Evolutionary conservation across 805 yeast species (phyloP).

Genomic region (Candida michaelii): DNA sequence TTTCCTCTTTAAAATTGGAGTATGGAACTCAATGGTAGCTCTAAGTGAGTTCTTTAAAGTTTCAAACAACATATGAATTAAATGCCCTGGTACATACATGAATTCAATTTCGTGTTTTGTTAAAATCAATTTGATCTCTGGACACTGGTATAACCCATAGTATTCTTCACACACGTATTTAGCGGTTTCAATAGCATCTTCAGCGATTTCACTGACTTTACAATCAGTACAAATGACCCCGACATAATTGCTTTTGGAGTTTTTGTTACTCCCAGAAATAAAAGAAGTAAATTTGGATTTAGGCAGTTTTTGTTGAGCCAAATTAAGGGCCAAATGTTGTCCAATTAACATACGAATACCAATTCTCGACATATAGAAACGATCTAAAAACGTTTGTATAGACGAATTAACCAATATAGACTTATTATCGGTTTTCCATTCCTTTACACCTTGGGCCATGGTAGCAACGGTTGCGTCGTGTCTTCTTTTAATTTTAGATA

Average conservation of each 20-base stretch:
- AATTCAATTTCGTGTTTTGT: slow-evolving; percentile 69
- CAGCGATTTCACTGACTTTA: slow-evolving; percentile 78
- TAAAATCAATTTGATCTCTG: slow-evolving; percentile 75
- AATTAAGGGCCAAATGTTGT: slow-evolving; percentile 84
- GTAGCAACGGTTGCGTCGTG: slow-evolving; percentile 94
- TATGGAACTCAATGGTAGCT: slow-evolving; percentile 83
- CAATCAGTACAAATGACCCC: slow-evolving; percentile 88
- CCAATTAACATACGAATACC: slow-evolving; percentile 94
- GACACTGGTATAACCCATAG: slow-evolving; percentile 84
- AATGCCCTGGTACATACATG: slow-evolving; percentile 92
- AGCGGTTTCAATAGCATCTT: slow-evolving; percentile 88
- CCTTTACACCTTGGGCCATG: slow-evolving; percentile 87
- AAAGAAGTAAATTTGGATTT: slow-evolving; percentile 36
- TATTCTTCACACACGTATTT: slow-evolving; percentile 88
- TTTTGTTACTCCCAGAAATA: slow-evolving; percentile 29
- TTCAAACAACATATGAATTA: slow-evolving; percentile 88
- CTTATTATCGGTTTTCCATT: slow-evolving; percentile 66
- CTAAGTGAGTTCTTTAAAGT: slow-evolving; percentile 82
- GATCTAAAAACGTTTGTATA: slow-evolving; percentile 77
- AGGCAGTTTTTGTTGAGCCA: slow-evolving; percentile 53
- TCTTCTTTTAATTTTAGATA: slow-evolving; percentile 71
- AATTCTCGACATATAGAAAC: slow-evolving; percentile 86
- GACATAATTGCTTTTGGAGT: slow-evolving; percentile 60
- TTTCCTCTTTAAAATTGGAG: slow-evolving; percentile 45
- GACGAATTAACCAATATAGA: slow-evolving; percentile 61